Base-by-base conservation (phyloP, 352 stramenopile species). In the Phytophthora syringae region DNA sequence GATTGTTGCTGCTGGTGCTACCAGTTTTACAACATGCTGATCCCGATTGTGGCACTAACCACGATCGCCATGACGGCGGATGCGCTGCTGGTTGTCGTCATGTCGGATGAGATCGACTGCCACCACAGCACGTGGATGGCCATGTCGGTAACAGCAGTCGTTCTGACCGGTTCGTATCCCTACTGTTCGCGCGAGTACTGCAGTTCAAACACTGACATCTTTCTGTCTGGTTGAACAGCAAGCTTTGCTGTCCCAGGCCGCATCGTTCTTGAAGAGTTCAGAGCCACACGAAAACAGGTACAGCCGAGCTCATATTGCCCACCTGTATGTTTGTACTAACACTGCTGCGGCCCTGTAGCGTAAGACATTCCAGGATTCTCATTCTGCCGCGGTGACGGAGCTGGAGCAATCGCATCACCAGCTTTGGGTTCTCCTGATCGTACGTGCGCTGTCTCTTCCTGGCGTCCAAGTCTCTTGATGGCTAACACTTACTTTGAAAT, bases 371-470 rank as follows among this genome's bases (percentile, higher is more conserved):
- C 51, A 84, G n/a, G 52, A 76, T 21, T 80, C 72, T 15, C 44
- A 76, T 20, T 77, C 74, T 0, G 51, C 50, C 11, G 58, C 70
- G 6, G 55, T 81, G 15, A 67, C 59, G 6, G 83, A 92, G 64
- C 55, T 92, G 25, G 77, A 90, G 58, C 79, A 90, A 52, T 88
- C 81, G 30, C 78, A 92, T 37, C 72, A 87, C 32, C 83, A 90
- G 50, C 76, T 92, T 2, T 92, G 82, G 79, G 61, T 80, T 12
- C 79, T 92, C 2, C 52, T 92, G 28, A 58, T 90, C 45, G 83
- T 92, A 79, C 50, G 79, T 67, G 11, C 12, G 36, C 37, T 24
- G 22, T 18, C 27, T 42, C 13, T 47, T 57, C 25, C 30, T 32
- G 32, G 32, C 32, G 15, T 2, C n/a, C n/a, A n/a, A 37, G 32